phyloP scores from a whole-genome alignment of 768 basidiomycete genomes.

The Podaxis carcinomalis region DNA sequence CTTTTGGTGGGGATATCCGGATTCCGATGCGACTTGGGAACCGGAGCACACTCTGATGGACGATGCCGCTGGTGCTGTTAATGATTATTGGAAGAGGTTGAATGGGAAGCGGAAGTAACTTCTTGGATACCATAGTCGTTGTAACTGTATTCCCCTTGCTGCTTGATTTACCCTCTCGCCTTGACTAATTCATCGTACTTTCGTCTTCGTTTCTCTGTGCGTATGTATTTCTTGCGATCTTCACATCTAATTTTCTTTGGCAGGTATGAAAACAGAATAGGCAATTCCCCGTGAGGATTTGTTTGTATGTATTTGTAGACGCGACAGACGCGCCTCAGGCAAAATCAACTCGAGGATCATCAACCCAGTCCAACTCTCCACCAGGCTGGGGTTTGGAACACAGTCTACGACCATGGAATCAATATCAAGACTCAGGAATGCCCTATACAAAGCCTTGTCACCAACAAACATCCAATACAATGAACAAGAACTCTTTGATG shows the following conservation, averaged over 20 bases:
- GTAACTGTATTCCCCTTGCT: neutral
- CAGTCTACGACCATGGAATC: slow-evolving; percentile 44
- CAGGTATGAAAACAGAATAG: neutral
- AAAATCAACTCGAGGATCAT: neutral
- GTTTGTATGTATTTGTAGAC: slow-evolving; percentile 8
- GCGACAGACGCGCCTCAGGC: slow-evolving; percentile 1
- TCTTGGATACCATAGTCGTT: neutral
- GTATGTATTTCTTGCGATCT: neutral
- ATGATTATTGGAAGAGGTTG: slow-evolving; percentile 31
- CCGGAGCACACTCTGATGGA: slow-evolving; percentile 37
- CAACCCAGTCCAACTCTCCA: neutral
- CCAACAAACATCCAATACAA: slow-evolving; percentile 41
- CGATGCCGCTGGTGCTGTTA: slow-evolving; percentile 45
- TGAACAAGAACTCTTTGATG: slow-evolving; percentile 75
- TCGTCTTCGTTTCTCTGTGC: neutral
- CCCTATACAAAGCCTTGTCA: slow-evolving; percentile 44
- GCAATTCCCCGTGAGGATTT: neutral
- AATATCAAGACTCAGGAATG: slow-evolving; percentile 50
- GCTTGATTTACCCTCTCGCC: neutral
- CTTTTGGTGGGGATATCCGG: slow-evolving; percentile 52
- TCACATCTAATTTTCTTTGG: neutral
- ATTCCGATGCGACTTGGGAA: slow-evolving; percentile 56
- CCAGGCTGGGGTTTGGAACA: neutral
- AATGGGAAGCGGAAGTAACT: neutral
- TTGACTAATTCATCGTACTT: neutral